Evolutionary conservation across 371 early-diverging fungal genomes (phyloP).

Genomic region (Rhizopus delemar): DNA sequence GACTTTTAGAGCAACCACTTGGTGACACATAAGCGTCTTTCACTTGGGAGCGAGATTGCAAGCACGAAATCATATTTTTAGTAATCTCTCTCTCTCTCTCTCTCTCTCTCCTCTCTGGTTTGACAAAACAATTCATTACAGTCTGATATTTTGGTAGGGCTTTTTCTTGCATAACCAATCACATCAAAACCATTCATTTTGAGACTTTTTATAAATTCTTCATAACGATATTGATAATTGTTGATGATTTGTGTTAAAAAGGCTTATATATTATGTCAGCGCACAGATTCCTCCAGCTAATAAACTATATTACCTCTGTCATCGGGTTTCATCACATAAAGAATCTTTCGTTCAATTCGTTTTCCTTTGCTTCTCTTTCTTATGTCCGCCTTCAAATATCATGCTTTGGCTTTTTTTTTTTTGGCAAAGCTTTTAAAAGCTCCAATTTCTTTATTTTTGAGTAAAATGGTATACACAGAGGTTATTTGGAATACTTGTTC

Average conservation of each 20-base stretch:
- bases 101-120: too few relatives aligned
- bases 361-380: background rate
- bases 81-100: conserved; percentile 1
- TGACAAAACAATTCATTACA: too few relatives aligned
- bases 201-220: conserved; percentile 12
- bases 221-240: conserved; percentile 17
- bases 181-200: conserved; percentile 18
- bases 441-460: background rate
- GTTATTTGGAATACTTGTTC: conserved; percentile 8
- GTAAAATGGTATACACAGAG: conserved; percentile 3
- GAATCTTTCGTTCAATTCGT: conserved; percentile 10
- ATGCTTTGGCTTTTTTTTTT: conserved; percentile 1
- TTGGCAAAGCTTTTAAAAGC: conserved; percentile 1
- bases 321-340: conserved; percentile 9
- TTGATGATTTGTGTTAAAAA: conserved; percentile 12
- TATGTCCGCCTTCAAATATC: conserved; percentile 1
- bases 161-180: conserved; percentile 17
- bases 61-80: conserved; percentile 13
- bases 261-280: conserved; percentile 15
- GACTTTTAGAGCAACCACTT: conserved; percentile 13
- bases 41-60: conserved; percentile 14
- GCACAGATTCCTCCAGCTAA: conserved; percentile 11
- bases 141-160: conserved; percentile 3
- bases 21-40: conserved; percentile 15
- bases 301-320: conserved; percentile 17